These are phyloP conservation scores for Pseudozyma thailandica DNA, from an alignment of 1,284 basidiomycete genomes.

Conservation along the genomic window DNA sequence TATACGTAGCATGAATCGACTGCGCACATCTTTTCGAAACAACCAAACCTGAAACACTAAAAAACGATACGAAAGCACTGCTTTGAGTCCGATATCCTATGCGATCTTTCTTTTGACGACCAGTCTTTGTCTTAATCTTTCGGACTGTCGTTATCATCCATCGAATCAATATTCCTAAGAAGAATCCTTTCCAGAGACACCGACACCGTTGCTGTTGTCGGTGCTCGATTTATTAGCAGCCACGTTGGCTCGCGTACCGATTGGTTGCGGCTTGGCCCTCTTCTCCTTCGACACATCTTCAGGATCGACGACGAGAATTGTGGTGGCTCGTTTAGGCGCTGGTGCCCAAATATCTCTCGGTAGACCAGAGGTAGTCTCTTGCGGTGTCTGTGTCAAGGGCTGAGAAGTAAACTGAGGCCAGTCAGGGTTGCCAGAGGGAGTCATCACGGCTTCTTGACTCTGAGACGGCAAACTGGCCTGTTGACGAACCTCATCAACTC, in stretches of 20 bases:
- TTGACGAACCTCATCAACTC: constrained; percentile 1
- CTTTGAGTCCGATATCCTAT: background rate
- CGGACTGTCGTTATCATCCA: background rate
- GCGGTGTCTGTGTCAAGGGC: background rate
- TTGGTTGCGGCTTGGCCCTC: constrained; percentile 34
- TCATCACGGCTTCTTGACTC: background rate
- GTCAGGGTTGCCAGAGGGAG: background rate
- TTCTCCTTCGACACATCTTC: constrained; percentile 31
- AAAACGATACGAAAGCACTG: too few species aligned
- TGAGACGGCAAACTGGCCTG: background rate
- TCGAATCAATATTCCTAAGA: constrained; percentile 14
- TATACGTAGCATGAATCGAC: too few species aligned
- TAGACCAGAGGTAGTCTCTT: background rate
- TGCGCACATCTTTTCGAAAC: background rate
- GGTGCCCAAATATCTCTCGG: constrained; percentile 43
- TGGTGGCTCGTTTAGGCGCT: constrained; percentile 27
- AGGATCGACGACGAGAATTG: constrained; percentile 27
- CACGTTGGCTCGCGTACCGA: constrained; percentile 24
- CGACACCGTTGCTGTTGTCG: background rate
- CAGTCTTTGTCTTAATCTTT: too few species aligned
- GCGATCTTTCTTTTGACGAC: background rate
- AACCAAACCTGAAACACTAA: too few species aligned
- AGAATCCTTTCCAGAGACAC: constrained; percentile 14
- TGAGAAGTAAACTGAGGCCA: constrained; percentile 2
- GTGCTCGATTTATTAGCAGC: background rate